phyloP scores from a whole-genome alignment of 371 early-diverging fungal species.

The Chytridium lagenaria region DNA sequence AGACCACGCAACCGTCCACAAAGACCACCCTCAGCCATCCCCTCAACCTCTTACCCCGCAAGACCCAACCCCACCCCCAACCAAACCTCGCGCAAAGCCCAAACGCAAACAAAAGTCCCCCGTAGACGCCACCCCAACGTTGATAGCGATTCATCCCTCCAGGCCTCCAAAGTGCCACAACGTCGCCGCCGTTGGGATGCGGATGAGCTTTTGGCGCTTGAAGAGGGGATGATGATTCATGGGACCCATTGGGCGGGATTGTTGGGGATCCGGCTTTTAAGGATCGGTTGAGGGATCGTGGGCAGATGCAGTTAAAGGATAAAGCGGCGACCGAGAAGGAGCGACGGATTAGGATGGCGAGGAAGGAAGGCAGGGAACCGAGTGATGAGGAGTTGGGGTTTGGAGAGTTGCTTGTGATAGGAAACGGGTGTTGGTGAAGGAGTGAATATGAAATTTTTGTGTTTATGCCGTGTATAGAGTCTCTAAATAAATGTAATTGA shows the following conservation, averaged over 20 bases:
- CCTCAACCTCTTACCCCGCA: too few relatives aligned
- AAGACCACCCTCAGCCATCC: too few relatives aligned
- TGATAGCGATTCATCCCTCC: not conserved
- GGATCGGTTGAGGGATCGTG: constrained; percentile 14
- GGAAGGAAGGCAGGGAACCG: constrained; percentile 18
- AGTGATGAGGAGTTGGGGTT: constrained; percentile 34
- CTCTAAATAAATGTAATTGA: too few relatives aligned
- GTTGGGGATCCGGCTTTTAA: constrained; percentile 18
- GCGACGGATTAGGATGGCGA: constrained; percentile 28
- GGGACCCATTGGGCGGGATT: constrained; percentile 43
- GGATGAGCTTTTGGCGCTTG: constrained; percentile 32
- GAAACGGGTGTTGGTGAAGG: too few relatives aligned
- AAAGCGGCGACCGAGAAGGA: constrained; percentile 43
- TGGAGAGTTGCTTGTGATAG: constrained; percentile 38
- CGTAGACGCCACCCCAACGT: not conserved
- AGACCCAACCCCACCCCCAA: too few relatives aligned
- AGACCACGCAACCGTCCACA: too few relatives aligned
- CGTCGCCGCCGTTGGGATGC: not conserved
- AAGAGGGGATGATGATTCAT: constrained; percentile 34
- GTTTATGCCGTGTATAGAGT: too few relatives aligned
- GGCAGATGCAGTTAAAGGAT: constrained; percentile 45
- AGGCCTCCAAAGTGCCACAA: not conserved
- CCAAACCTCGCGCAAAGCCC: not conserved
- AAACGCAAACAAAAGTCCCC: not conserved
- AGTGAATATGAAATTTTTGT: too few relatives aligned